Evolutionary conservation across 2,329 filamentous ascomycete genomes (phyloP), one percentile per base, ranked within the genome.

Genomic region (Aspergillus tamarii): DNA sequence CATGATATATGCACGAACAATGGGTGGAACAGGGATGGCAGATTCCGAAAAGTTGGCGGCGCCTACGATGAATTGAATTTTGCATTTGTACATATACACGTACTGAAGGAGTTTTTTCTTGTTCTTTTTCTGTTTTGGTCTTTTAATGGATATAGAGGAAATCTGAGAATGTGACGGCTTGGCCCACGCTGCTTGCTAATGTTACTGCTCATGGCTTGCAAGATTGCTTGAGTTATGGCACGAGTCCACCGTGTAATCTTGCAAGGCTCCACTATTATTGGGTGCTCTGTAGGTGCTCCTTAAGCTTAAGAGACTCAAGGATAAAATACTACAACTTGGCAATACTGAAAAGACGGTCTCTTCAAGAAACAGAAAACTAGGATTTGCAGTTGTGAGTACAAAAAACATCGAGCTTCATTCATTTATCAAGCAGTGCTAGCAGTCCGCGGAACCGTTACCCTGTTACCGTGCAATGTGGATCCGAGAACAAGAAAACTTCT

Each of bases 1-100:
- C 53, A 66, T 66, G 64, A 66, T 57, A 59, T 60, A 59, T 64
- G 58, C 48, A 62, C 57, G 57, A 65, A 59, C 59, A 54, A 63
- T 36, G 56, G 62, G 45, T 52, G 61, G 59, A 52, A 59, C 30
- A 64, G 52, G 55, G 56, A 43, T 32, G 57, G 57, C n/a, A 43
- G 28, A 41, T 52, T 46, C 32, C 32, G 52, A 39, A 62, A 64
- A 62, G 55, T 64, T 56, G 55, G 61, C 57, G 57, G 43, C 57
- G 57, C 50, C 61, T 59, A 41, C 39, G 34, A 55, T 55, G 52
- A 55, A 36, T 36, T 39, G 52, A 55, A 36, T 55, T 45, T 57
- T 55, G 52, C 59, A 59, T 59, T 60, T 64, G 59, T 61, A 61
- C 59, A 64, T 64, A 61, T 60, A 63, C 21, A 39, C n/a, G 52